phyloP scores from a whole-genome alignment of 179 eudicot genomes.

The Nepenthes alata region DNA sequence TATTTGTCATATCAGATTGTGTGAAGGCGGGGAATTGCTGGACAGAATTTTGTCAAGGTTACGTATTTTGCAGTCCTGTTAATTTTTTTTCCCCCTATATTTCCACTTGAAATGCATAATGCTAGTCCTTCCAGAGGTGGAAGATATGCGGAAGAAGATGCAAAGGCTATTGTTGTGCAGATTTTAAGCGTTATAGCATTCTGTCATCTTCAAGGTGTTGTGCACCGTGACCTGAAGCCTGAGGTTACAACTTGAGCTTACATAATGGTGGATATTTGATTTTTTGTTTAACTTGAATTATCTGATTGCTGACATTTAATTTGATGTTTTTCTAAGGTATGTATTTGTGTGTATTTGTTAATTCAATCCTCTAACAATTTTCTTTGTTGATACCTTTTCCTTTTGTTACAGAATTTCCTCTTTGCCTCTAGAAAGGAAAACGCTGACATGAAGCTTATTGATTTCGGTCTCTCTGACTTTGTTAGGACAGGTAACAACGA shows the following conservation, averaged over 20 bases:
- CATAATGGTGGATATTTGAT: slow-evolving; percentile 1
- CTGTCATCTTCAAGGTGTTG: slow-evolving; percentile 50
- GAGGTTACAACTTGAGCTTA: slow-evolving; percentile 24
- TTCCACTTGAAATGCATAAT: slow-evolving; percentile 6
- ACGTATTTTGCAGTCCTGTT: slow-evolving; percentile 1
- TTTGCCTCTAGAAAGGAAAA: slow-evolving; percentile 37
- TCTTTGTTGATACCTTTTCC: background rate
- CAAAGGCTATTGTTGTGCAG: slow-evolving; percentile 33
- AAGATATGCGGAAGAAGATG: slow-evolving; percentile 38
- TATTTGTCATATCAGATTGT: slow-evolving; percentile 20
- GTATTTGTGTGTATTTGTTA: too few species aligned
- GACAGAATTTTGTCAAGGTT: slow-evolving; percentile 45
- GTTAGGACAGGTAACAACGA: slow-evolving; percentile 28
- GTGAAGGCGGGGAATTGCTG: slow-evolving; percentile 39
- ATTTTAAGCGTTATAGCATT: slow-evolving; percentile 34
- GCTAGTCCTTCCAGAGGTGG: slow-evolving; percentile 27
- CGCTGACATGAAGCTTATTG: slow-evolving; percentile 40
- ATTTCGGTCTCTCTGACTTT: slow-evolving; percentile 45
- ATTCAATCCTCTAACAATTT: too few species aligned
- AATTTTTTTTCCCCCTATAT: background rate
- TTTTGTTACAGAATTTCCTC: slow-evolving; percentile 33
- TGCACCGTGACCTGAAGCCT: slow-evolving; percentile 46
- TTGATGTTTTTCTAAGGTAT: too few species aligned
- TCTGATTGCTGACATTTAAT: background rate
- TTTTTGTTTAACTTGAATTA: background rate